phyloP scores from a whole-genome alignment of 495 filamentous ascomycete genomes.

The Trichocladium uniseriatum region DNA sequence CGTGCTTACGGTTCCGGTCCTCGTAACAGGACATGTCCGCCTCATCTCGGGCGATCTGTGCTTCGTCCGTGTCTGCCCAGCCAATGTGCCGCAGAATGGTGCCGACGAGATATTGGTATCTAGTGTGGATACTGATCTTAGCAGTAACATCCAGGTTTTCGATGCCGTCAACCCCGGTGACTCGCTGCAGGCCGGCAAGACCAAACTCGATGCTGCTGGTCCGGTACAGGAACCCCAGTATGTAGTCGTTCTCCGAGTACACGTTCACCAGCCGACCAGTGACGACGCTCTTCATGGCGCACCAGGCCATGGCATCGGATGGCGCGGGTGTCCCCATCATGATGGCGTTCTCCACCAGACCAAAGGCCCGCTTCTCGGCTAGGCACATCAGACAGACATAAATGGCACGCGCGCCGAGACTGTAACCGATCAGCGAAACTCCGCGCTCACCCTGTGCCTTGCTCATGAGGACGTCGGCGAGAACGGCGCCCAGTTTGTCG shows the following conservation, averaged over 20 bases:
- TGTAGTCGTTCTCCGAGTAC: slow-evolving; percentile 51
- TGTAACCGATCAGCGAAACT: slow-evolving; percentile 81
- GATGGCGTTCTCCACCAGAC: slow-evolving; percentile 74
- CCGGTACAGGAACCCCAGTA: slow-evolving; percentile 51
- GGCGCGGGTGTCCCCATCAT: slow-evolving; percentile 78
- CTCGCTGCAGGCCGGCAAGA: slow-evolving; percentile 47
- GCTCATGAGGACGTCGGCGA: slow-evolving; percentile 83
- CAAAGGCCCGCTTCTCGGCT: slow-evolving; percentile 70
- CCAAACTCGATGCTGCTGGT: slow-evolving; percentile 46
- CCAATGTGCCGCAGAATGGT: slow-evolving; percentile 44
- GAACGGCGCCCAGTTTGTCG: slow-evolving; percentile 76
- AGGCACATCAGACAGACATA: slow-evolving; percentile 71
- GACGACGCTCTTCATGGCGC: slow-evolving; percentile 47
- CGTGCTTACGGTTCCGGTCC: slow-evolving; percentile 19
- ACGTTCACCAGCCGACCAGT: slow-evolving; percentile 50
- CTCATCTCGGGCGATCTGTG: slow-evolving; percentile 35
- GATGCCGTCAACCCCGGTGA: slow-evolving; percentile 45
- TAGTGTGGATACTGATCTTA: slow-evolving; percentile 44
- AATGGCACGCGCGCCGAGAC: slow-evolving; percentile 81
- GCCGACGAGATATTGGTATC: slow-evolving; percentile 47
- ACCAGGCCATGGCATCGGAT: slow-evolving; percentile 42
- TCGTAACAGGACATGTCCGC: slow-evolving; percentile 20
- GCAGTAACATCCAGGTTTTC: slow-evolving; percentile 50
- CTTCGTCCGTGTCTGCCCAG: slow-evolving; percentile 46
- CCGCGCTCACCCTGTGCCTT: slow-evolving; percentile 82